Conservation (phyloP, 2,329 filamentous ascomycete species). For the Purpureocillium lavendulum region DNA sequence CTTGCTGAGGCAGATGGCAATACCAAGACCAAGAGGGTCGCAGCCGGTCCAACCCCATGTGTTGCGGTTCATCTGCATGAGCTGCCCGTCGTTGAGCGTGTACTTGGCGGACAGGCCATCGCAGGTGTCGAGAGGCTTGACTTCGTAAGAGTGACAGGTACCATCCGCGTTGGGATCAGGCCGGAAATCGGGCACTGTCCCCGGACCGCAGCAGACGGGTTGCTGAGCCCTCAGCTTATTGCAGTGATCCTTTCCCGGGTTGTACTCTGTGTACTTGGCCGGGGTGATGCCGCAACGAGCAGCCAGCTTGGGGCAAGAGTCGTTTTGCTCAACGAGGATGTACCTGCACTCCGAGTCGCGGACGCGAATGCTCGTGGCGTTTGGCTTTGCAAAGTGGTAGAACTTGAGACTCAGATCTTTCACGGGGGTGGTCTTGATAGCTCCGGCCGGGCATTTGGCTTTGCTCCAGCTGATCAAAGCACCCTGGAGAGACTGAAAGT, state of each 20-base stretch:
- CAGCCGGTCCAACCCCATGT: constrained; percentile 21
- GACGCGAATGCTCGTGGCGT: no score
- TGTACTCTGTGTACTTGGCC: not conserved
- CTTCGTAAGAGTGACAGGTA: not conserved
- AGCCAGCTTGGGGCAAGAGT: not conserved
- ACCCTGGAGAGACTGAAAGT: no score
- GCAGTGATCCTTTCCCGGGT: not conserved
- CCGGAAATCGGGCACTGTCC: not conserved
- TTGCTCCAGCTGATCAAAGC: no score
- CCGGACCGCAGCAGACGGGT: not conserved
- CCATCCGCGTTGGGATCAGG: not conserved
- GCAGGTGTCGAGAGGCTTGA: not conserved
- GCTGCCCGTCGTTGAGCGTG: not conserved
- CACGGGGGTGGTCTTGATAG: no score
- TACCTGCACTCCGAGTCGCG: no score
- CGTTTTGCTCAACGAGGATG: no score
- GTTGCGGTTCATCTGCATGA: not conserved
- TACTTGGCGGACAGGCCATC: not conserved
- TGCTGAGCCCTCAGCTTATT: not conserved
- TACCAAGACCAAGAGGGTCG: constrained; percentile 2
- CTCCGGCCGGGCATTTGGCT: no score
- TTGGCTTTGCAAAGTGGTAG: no score
- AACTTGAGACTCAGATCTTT: no score
- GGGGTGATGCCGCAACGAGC: not conserved
- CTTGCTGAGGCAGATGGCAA: constrained; percentile 13